These are phyloP conservation scores for Athelia psychrophila DNA, from an alignment of 1,284 basidiomycete species.

Conservation along the genomic window DNA sequence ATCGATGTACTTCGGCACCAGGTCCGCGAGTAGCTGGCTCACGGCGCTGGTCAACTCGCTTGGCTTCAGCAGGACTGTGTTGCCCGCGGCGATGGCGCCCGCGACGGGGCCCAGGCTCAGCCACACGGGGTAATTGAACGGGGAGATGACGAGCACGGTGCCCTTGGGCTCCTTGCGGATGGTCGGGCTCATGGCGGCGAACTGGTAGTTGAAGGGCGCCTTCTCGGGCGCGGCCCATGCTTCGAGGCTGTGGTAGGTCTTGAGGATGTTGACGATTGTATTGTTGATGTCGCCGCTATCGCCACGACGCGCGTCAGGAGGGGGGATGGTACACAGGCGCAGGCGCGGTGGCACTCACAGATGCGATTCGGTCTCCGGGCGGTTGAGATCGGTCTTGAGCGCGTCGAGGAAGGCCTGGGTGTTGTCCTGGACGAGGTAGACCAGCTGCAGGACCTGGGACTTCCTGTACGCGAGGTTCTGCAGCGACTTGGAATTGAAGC, in stretches of 20 bases:
- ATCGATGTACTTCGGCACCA: constrained; percentile 84
- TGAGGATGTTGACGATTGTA: constrained; percentile 57
- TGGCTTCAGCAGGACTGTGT: constrained; percentile 74
- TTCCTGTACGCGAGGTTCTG: constrained; percentile 60
- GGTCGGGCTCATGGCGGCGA: constrained; percentile 54
- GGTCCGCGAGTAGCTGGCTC: constrained; percentile 67
- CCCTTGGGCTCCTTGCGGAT: constrained; percentile 80
- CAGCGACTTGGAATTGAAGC: constrained; percentile 60
- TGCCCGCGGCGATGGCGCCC: constrained; percentile 82
- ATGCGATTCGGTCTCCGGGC: constrained; percentile 49
- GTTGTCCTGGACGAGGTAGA: constrained; percentile 69
- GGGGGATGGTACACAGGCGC: background rate
- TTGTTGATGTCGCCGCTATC: constrained; percentile 54
- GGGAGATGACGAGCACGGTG: constrained; percentile 61
- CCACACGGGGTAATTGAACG: constrained; percentile 63
- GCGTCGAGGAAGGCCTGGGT: constrained; percentile 51
- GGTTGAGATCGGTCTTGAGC: constrained; percentile 52
- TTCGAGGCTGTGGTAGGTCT: constrained; percentile 65
- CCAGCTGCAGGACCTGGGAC: constrained; percentile 63
- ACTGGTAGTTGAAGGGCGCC: constrained; percentile 53
- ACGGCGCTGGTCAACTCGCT: constrained; percentile 76
- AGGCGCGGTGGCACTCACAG: constrained; percentile 39
- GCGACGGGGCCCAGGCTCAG: constrained; percentile 49
- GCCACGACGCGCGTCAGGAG: background rate
- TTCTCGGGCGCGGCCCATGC: constrained; percentile 76